phyloP scores from a whole-genome alignment of 2,329 filamentous ascomycete genomes.

The Venturia aucupariae region DNA sequence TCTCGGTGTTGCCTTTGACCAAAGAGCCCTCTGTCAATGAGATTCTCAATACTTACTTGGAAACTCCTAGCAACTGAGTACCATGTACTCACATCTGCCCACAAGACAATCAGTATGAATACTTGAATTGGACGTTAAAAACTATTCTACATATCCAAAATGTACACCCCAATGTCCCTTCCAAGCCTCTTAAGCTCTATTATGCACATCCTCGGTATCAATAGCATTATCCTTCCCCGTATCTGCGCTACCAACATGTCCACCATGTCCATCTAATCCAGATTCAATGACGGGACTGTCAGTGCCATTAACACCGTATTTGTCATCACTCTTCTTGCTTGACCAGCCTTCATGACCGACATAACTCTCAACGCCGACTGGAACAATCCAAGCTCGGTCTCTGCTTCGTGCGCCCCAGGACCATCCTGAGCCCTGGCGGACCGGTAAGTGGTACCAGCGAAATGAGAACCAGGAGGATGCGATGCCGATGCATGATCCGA shows the following conservation, averaged over 20 bases:
- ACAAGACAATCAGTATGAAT: too few relatives aligned
- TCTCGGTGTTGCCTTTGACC: too few relatives aligned
- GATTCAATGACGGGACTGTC: slow-evolving; percentile 4
- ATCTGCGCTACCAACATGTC: neutral
- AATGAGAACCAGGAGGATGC: slow-evolving; percentile 65
- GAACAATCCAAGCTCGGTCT: slow-evolving; percentile 69
- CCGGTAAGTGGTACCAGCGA: slow-evolving; percentile 76
- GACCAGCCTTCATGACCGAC: slow-evolving; percentile 40
- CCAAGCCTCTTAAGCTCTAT: neutral
- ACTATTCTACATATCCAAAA: too few relatives aligned
- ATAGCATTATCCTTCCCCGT: neutral
- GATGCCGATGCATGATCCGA: slow-evolving; percentile 71
- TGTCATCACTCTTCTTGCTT: slow-evolving; percentile 15
- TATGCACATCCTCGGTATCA: neutral
- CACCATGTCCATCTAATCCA: neutral
- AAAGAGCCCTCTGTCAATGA: too few relatives aligned
- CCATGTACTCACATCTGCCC: too few relatives aligned
- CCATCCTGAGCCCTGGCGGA: slow-evolving; percentile 74
- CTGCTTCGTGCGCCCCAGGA: slow-evolving; percentile 72
- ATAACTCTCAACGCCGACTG: slow-evolving; percentile 46
- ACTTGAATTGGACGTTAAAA: too few relatives aligned
- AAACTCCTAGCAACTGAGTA: too few relatives aligned
- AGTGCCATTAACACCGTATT: slow-evolving; percentile 14
- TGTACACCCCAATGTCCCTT: neutral
- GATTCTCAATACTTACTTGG: too few relatives aligned